Evolutionary conservation across 805 yeast genomes (phyloP).

Genomic region (Hanseniaspora mollemarum): DNA sequence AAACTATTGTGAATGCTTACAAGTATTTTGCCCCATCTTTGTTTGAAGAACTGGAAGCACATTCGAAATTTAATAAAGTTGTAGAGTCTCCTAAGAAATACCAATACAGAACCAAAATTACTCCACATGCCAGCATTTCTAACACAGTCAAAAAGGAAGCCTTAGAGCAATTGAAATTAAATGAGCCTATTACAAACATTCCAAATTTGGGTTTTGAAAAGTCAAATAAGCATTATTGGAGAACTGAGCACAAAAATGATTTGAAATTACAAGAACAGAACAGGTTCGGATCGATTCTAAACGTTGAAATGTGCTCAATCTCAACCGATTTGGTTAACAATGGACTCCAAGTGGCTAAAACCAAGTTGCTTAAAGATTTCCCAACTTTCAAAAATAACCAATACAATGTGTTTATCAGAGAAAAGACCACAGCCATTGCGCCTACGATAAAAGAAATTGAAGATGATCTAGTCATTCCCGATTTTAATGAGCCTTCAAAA

Average conservation of each 20-base stretch:
- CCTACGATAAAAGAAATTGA: slow-evolving; percentile 29
- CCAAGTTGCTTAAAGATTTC: slow-evolving; percentile 38
- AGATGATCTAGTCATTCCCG: slow-evolving; percentile 21
- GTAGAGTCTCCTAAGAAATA: slow-evolving; percentile 66
- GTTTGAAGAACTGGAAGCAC: slow-evolving; percentile 30
- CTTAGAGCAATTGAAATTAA: slow-evolving; percentile 24
- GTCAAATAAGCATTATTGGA: slow-evolving; percentile 68
- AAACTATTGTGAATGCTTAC: slow-evolving; percentile 73
- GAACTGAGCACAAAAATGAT: slow-evolving; percentile 28
- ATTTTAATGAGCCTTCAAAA: slow-evolving; percentile 34
- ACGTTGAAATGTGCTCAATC: slow-evolving; percentile 86
- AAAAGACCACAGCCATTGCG: slow-evolving; percentile 42
- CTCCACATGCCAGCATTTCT: slow-evolving; percentile 89
- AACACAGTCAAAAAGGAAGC: slow-evolving; percentile 2
- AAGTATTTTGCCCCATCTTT: slow-evolving; percentile 53
- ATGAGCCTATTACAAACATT: slow-evolving; percentile 17
- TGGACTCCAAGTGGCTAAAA: slow-evolving; percentile 63
- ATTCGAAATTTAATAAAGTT: slow-evolving; percentile 56
- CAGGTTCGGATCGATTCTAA: slow-evolving; percentile 44
- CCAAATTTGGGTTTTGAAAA: slow-evolving; percentile 86
- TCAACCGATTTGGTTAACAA: slow-evolving; percentile 70
- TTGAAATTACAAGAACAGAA: slow-evolving; percentile 24
- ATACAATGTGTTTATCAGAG: slow-evolving; percentile 77
- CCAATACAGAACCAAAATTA: slow-evolving; percentile 79
- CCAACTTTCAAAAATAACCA: slow-evolving; percentile 52